Base-by-base conservation (phyloP, 2,329 filamentous ascomycete genomes). In the Ophiostoma fasciatum region DNA sequence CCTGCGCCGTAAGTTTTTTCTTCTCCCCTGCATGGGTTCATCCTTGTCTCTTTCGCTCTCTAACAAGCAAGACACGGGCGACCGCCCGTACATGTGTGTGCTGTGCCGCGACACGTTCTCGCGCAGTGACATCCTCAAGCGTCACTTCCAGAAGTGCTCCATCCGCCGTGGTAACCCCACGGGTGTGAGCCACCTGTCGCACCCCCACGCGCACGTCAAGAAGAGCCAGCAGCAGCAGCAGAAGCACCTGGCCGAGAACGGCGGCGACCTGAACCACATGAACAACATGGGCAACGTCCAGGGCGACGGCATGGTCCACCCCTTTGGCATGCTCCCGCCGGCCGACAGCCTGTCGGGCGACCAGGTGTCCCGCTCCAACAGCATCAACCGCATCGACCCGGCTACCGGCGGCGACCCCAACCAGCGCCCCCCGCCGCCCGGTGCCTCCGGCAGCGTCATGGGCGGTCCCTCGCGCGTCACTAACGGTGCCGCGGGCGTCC, bases 71-170 rank as follows among this genome's bases (percentile, higher is more conserved):
- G 88, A 98, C 64, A 96, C 90, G 43, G 90, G 90, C 52, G 88
- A 96, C 58, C 83, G 90, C 47, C 90, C 90, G 39, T 98, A 98
- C 64, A 92, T 92, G 76, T 98, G 90, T 62, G 83, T 93, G 46
- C 69, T 98, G 35, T 98, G 90, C 68, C 85, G 90, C 58, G 90
- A 96, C 60, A 96, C 87, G 23, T 98, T 98, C 61, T 94, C 84
- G 33, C 79, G 90, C 57, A 94, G 85, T 68, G 90, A 98, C 55
- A 96, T 98, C 46, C 65, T 98, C 51, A 98, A 98, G 68, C 83
- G 90, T 46, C 90, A 98, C 63, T 98, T 96, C 62, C 87, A 94
- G 60, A 98, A 98, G 66, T 98, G 90, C 64, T 94, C 90, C 27
- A 84, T 94, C 46, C 78, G 90, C 51, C 79, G 90, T 54, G 90